Base-by-base conservation (phyloP, 441 rosid species). In the Arabidopsis lyrata region DNA sequence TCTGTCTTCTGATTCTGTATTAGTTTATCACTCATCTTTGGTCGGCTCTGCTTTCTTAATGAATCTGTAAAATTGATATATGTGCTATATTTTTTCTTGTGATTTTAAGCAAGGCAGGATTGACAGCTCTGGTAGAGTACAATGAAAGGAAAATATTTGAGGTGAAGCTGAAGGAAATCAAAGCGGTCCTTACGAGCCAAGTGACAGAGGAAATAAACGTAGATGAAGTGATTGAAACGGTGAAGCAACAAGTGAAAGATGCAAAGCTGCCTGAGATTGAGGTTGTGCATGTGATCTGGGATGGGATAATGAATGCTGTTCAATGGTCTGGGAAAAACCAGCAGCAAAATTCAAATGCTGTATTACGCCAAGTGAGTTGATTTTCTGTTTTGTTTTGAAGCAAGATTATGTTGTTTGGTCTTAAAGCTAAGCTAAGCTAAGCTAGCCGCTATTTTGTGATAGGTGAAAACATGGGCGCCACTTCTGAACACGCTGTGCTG, bases 301-400 rank as follows among this genome's bases (percentile, higher is more conserved):
- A 93, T 84, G 87, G 92, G 9, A 61, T 95, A 68, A 95, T 95
- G 98, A 96, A 92, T 82, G 99, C 98, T 80, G 96, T 95, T 57
- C 99, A 91, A 77, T 93, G 98, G 99, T 92, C 98, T 76, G 98
- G 99, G 49, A 95, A 91, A 87, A 95, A 95, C 81, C 98, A 95
- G 88, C 99, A 92, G 87, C 99, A 95, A 84, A 95, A 93, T 78
- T 86, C 96, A 5, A 95, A 92, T 80, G 35, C 88, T 32, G 99
- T 97, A 47, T 74, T 95, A 55, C 95, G 96, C 54, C 95, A 95
- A 90, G 99, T 95, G 45, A 58, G 63, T 57, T 45, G 3, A 45
- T 45, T n/a, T 45, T 57, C 7, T 29, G 4, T 16, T 35, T 57
- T 4, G 7, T 56, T 16, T 53, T 41, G 20, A 27, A 65, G 59